phyloP scores from a whole-genome alignment of 108 stramenopile genomes.

The Schizochytrium sp. region DNA sequence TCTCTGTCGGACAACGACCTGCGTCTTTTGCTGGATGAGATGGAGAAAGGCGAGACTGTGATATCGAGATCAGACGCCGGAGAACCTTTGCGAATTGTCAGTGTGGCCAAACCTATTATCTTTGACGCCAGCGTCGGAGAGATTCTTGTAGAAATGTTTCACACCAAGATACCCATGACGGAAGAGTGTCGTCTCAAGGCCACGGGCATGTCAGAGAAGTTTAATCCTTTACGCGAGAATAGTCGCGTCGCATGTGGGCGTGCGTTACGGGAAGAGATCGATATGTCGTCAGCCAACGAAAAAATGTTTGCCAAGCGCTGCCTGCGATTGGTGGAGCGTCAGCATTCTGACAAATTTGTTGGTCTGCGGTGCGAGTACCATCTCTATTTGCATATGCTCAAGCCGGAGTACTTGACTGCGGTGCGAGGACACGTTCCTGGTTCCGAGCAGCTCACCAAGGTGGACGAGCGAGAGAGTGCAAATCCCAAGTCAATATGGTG shows the following conservation, averaged over 20 bases:
- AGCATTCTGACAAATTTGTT: not conserved
- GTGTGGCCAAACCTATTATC: not conserved
- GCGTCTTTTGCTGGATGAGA: not conserved
- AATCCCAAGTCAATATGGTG: not conserved
- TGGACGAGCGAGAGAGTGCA: not conserved
- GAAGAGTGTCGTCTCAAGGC: not conserved
- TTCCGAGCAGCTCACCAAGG: not conserved
- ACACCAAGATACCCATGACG: not conserved
- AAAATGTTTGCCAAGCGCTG: not conserved
- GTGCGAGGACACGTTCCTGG: not conserved
- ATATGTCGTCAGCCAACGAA: not conserved
- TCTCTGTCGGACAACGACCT: not conserved
- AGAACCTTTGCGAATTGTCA: not conserved
- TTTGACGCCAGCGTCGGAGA: not conserved
- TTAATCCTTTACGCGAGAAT: not conserved
- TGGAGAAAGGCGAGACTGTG: not conserved
- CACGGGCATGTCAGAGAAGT: not conserved
- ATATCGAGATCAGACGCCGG: not conserved
- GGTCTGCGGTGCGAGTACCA: slow-evolving; percentile 13
- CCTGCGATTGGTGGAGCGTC: not conserved
- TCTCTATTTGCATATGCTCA: not conserved
- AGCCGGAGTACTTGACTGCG: not conserved
- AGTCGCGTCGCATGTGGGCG: slow-evolving; percentile 4
- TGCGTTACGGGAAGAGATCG: not conserved
- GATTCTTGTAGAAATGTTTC: not conserved